Evolutionary conservation across 1,139 yeast genomes (phyloP).

Genomic region (Lizanozyma gosingica): DNA sequence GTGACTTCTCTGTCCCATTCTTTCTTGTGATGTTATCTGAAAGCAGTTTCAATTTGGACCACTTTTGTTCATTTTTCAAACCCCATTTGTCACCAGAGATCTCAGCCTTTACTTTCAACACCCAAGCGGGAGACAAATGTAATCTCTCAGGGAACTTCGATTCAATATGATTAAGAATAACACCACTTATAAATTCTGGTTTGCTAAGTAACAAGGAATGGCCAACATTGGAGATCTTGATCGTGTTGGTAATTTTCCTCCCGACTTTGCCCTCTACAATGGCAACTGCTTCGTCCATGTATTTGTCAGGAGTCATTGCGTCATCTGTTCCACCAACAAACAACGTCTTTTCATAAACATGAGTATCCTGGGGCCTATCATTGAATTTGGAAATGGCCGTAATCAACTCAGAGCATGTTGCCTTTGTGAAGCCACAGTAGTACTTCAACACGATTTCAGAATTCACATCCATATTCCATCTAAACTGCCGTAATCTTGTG

Average conservation of each 20-base stretch:
- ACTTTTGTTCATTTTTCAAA: slow-evolving; percentile 62
- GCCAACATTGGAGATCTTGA: slow-evolving; percentile 46
- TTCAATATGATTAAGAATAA: slow-evolving; percentile 51
- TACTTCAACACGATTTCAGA: slow-evolving; percentile 47
- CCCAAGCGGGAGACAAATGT: slow-evolving; percentile 56
- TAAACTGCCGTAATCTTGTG: slow-evolving; percentile 47
- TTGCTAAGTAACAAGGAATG: slow-evolving; percentile 58
- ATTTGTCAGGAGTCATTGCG: slow-evolving; percentile 40
- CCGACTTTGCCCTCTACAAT: slow-evolving; percentile 18
- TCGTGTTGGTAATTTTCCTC: slow-evolving; percentile 22
- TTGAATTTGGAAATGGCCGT: slow-evolving; percentile 28
- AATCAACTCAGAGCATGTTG: slow-evolving; percentile 35
- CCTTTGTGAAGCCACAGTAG: slow-evolving; percentile 37
- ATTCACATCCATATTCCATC: slow-evolving; percentile 65
- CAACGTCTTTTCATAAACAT: slow-evolving; percentile 34
- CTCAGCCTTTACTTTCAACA: slow-evolving; percentile 49
- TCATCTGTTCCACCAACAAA: slow-evolving; percentile 55
- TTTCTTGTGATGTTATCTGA: slow-evolving; percentile 28
- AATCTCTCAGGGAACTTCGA: slow-evolving; percentile 37
- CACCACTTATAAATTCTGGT: slow-evolving; percentile 60
- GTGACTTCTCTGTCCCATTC: slow-evolving; percentile 33
- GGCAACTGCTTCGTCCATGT: slow-evolving; percentile 17
- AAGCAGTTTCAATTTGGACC: slow-evolving; percentile 50
- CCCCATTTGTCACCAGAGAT: slow-evolving; percentile 72
- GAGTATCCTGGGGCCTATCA: slow-evolving; percentile 21